A percentile compares a stretch with the other conserved stretches of the same genome.
phyloP scores from a whole-genome alignment of 169 alveolate genomes.

The Cystoisospora suis region DNA sequence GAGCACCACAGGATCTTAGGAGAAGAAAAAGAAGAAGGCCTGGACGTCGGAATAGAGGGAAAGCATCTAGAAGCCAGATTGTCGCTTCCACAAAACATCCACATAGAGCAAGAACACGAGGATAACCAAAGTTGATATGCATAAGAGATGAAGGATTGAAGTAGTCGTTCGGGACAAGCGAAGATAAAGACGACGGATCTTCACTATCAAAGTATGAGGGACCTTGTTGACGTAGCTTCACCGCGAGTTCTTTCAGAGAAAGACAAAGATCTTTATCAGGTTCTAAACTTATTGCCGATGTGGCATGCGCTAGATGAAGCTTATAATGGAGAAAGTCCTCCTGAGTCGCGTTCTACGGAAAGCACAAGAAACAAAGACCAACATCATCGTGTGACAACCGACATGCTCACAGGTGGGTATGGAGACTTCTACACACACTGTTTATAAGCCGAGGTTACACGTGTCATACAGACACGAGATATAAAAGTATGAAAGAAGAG shows the following conservation, averaged over 20 bases:
- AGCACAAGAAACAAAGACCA: not conserved
- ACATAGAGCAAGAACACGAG: not conserved
- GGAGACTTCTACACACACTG: no score
- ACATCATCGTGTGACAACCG: no score
- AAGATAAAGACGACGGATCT: not conserved
- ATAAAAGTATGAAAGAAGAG: no score
- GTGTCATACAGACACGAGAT: no score
- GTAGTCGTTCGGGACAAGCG: not conserved
- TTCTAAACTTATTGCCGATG: not conserved
- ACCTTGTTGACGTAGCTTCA: constrained; percentile 2
- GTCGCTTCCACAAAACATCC: constrained; percentile 16
- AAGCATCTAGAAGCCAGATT: not conserved
- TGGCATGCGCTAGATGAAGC: not conserved
- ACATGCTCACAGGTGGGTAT: no score
- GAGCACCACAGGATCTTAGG: not conserved
- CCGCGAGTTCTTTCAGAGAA: not conserved
- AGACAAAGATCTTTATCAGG: not conserved
- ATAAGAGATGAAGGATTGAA: not conserved
- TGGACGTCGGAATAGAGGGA: not conserved
- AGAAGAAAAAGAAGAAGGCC: not conserved
- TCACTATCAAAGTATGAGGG: not conserved
- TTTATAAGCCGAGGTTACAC: no score
- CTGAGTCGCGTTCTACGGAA: constrained; percentile 40
- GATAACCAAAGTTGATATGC: not conserved
- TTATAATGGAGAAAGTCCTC: constrained; percentile 58